Evolutionary conservation across 1,284 basidiomycete genomes (phyloP), one percentile per base, ranked within the genome.

Genomic region (Ceratobasidium papillatum): DNA sequence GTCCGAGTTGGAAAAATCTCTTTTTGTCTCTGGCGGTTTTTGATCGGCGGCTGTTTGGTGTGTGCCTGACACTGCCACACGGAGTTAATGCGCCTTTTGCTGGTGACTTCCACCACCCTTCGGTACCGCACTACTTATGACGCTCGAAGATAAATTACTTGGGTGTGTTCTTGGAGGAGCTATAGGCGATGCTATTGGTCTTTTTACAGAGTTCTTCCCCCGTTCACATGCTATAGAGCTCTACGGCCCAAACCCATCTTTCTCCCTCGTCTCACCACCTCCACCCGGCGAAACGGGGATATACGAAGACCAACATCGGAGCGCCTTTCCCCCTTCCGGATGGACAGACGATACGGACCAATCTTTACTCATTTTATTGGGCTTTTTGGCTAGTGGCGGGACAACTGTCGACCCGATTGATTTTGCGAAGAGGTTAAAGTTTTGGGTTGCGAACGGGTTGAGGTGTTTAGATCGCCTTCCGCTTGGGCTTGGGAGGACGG

Each of bases 331-430:
- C 19, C 38, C 56, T 17, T 65, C 74, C 19, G 74, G 64, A 30
- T 75, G 74, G 74, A 75, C 74, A 12, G 74, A 75, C 36, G 74
- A 75, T 30, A 75, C 74, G 19, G 74, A 75, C 65, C 74, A 75
- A 22, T 58, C 65, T 17, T 34, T 75, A 11, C 58, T 68, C 12
- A 75, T 75, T 52, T 30, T 75, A 27, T 47, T 75, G 36, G 45
- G 65, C 17, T 75, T 75, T 30, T 34, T 75, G 52, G 52, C 65
- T 25, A 75, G 62, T 62, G 65, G 65, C 14, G 74, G 65, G 1
- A 72, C 32, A 38, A 4, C 11, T 2, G 22, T 75, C 22, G 54
- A 69, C 22, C n/a, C 63, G 14, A 19, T 36, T 9, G 74, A 75
- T 45, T 75, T 75, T 71, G 74, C 74, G 4, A 54, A 36, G 14